Percentiles rank a stretch among this genome's conserved stretches.
Evolutionary conservation across 1,284 basidiomycete genomes (phyloP).

Genomic region (Sanghuangporus sanghuang): DNA sequence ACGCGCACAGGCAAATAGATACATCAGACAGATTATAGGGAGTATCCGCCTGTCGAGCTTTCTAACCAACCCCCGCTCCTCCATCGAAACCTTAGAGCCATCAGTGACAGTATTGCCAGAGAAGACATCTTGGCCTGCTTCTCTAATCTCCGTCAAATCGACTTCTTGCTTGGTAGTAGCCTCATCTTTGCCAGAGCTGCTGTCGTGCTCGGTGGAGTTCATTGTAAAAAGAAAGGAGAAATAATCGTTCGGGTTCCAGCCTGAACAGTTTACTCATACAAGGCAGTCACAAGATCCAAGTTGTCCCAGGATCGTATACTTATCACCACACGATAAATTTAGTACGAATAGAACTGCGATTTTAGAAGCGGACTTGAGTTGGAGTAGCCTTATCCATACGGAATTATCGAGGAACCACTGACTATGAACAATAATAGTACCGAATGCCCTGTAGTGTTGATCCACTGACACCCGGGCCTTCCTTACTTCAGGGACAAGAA

Average conservation of each 20-base stretch:
- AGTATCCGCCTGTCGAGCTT: conserved; percentile 66
- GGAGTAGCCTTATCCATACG: neutral
- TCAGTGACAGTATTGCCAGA: neutral
- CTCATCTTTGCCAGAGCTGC: neutral
- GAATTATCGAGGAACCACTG: neutral
- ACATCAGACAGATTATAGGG: conserved; percentile 65
- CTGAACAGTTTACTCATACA: neutral
- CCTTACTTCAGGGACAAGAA: conserved; percentile 44
- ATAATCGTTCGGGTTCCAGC: neutral
- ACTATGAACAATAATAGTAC: neutral
- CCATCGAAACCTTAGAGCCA: conserved; percentile 20
- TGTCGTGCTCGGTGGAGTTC: neutral
- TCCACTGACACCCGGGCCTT: neutral
- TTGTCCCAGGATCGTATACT: neutral
- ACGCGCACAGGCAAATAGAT: conserved; percentile 67
- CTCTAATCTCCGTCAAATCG: neutral
- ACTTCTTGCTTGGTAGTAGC: neutral
- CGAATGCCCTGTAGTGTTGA: neutral
- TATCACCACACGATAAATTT: neutral
- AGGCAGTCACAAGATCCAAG: neutral
- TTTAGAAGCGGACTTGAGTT: neutral
- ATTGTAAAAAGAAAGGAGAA: neutral
- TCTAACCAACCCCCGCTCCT: conserved; percentile 55
- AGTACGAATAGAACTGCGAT: neutral
- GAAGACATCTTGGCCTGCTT: neutral